phyloP scores from a whole-genome alignment of 495 filamentous ascomycete genomes.

The Podospora sp. region DNA sequence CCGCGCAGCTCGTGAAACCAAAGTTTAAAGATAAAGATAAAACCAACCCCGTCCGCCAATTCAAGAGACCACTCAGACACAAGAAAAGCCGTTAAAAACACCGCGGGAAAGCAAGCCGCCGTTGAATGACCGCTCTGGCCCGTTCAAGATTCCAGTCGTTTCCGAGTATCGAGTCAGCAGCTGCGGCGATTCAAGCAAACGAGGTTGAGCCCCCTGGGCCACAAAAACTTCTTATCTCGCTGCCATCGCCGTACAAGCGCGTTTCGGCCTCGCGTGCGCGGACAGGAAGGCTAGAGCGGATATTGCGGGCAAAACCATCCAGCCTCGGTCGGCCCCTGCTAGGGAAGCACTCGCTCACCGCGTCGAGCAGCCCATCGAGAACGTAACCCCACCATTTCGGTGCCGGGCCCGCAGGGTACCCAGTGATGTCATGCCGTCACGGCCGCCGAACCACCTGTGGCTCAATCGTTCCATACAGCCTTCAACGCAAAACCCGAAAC shows the following conservation, averaged over 20 bases:
- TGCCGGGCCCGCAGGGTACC: not conserved
- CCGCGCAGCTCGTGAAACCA: not conserved
- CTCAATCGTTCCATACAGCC: not conserved
- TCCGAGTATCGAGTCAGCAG: too few relatives aligned
- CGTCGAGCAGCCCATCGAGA: not conserved
- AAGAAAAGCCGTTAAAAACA: not conserved
- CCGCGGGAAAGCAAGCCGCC: not conserved
- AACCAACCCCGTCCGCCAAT: not conserved
- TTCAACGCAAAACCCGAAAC: not conserved
- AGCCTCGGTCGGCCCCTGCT: not conserved
- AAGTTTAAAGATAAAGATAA: not conserved
- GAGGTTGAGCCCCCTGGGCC: too few relatives aligned
- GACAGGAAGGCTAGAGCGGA: not conserved
- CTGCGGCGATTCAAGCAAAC: too few relatives aligned
- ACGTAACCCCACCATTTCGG: not conserved
- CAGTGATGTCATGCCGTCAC: not conserved
- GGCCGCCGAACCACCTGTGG: not conserved
- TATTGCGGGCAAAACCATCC: not conserved
- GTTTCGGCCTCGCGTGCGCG: not conserved
- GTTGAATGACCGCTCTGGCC: too few relatives aligned
- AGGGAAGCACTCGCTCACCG: not conserved
- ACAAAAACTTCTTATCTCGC: too few relatives aligned
- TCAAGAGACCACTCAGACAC: not conserved
- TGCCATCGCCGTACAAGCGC: too few relatives aligned
- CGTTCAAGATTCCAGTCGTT: too few relatives aligned